These are phyloP conservation scores for Brassica napus DNA, from an alignment of 345 rosid species.

Conservation along the genomic window Da-Ae NC_063449.1:4320001-4320500, in stretches of 20 bases:
- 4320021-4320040: neutral
- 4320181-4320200: neutral
- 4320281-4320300: slow-evolving; percentile 73
- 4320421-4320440: slow-evolving; percentile 55
- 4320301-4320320: slow-evolving; percentile 1
- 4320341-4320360: neutral
- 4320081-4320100: slow-evolving; percentile 99
- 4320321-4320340: neutral
- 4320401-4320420: slow-evolving; percentile 95
- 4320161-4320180: neutral
- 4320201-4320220: slow-evolving; percentile 88
- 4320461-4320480: neutral
- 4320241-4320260: slow-evolving; percentile 94
- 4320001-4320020: too few relatives aligned
- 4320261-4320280: slow-evolving; percentile 85
- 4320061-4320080: slow-evolving; percentile 99
- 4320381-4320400: slow-evolving; percentile 99
- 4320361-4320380: slow-evolving; percentile 63
- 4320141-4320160: slow-evolving; percentile 1
- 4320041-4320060: slow-evolving; percentile 43
- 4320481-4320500: slow-evolving; percentile 23
- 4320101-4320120: slow-evolving; percentile 98
- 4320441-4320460: neutral
- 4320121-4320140: slow-evolving; percentile 59
- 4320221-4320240: slow-evolving; percentile 98